A percentile compares a stretch with the other conserved stretches of the same genome.
Conservation (phyloP, 2,329 filamentous ascomycete genomes). For the Hymenoscyphus fraxineus region DNA sequence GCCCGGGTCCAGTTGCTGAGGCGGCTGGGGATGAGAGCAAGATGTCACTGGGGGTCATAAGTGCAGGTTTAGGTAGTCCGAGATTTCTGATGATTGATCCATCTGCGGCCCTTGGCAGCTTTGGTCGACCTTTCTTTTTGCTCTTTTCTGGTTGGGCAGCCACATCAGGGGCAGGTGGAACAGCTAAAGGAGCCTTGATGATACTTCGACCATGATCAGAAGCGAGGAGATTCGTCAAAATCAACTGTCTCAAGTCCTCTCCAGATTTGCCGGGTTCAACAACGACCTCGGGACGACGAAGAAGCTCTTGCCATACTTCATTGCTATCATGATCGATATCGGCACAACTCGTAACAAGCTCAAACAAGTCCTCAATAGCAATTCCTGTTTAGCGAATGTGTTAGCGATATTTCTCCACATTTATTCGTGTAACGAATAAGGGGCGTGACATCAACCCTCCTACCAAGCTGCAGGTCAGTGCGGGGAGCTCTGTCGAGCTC, state of each 20-base stretch:
- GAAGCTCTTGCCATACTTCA: slow-evolving; percentile 11
- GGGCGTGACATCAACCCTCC: neutral
- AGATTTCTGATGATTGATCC: neutral
- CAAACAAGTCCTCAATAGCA: slow-evolving; percentile 11
- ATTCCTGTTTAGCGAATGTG: slow-evolving; percentile 7
- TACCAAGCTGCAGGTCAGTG: neutral
- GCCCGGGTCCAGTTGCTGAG: neutral
- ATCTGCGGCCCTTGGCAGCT: neutral
- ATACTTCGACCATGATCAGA: slow-evolving; percentile 1
- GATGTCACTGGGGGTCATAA: neutral
- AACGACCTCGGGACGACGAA: slow-evolving; percentile 11
- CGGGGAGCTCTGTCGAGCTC: neutral
- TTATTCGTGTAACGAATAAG: neutral
- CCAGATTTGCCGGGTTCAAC: slow-evolving; percentile 7
- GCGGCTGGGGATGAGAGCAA: neutral
- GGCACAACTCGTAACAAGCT: neutral
- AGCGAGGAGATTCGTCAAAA: slow-evolving; percentile 7
- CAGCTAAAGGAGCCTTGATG: neutral
- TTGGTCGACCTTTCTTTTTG: neutral
- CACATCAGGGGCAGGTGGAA: neutral
- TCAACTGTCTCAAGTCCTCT: slow-evolving; percentile 3
- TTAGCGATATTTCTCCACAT: slow-evolving; percentile 5
- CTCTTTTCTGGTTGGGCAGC: neutral
- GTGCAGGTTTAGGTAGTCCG: neutral
- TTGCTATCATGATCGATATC: neutral